Evolutionary conservation across 2,329 filamentous ascomycete genomes (phyloP).

Genomic region (Boeremia exigua): DNA sequence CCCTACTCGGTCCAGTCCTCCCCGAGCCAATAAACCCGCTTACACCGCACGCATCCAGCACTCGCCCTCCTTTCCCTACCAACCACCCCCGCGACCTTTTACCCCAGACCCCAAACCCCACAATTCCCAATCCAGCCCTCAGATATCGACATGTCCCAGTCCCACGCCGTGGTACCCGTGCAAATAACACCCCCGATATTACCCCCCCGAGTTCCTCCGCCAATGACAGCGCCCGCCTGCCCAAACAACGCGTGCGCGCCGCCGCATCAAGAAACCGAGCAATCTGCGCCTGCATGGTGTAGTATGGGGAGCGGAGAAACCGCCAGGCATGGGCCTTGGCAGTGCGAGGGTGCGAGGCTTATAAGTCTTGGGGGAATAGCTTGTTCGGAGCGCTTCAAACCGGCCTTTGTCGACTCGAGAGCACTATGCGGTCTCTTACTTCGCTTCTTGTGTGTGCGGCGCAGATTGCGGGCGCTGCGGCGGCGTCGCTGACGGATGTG

Average conservation of each 20-base stretch:
- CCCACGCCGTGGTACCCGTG: too few relatives aligned
- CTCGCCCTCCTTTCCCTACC: too few relatives aligned
- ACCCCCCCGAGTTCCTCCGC: constrained; percentile 5
- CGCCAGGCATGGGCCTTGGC: not conserved
- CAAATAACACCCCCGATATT: not conserved
- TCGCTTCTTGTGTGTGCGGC: not conserved
- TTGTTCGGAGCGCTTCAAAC: not conserved
- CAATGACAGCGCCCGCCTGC: not conserved
- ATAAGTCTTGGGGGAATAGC: not conserved
- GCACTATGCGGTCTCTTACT: not conserved
- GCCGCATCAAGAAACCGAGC: not conserved
- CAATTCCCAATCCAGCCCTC: too few relatives aligned
- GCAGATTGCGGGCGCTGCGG: not conserved
- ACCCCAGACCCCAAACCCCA: too few relatives aligned
- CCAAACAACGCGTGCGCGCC: not conserved
- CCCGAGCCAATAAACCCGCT: too few relatives aligned
- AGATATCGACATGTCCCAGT: too few relatives aligned
- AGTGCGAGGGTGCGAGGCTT: not conserved
- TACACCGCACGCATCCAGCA: too few relatives aligned
- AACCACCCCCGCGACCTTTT: too few relatives aligned
- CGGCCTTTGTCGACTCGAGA: not conserved
- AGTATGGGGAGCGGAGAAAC: not conserved
- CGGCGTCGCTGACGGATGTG: constrained; percentile 2
- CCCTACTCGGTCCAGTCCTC: too few relatives aligned
- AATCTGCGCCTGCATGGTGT: not conserved